phyloP scores from a whole-genome alignment of 2,329 filamentous ascomycete species.

The Colletotrichum sp. region DNA sequence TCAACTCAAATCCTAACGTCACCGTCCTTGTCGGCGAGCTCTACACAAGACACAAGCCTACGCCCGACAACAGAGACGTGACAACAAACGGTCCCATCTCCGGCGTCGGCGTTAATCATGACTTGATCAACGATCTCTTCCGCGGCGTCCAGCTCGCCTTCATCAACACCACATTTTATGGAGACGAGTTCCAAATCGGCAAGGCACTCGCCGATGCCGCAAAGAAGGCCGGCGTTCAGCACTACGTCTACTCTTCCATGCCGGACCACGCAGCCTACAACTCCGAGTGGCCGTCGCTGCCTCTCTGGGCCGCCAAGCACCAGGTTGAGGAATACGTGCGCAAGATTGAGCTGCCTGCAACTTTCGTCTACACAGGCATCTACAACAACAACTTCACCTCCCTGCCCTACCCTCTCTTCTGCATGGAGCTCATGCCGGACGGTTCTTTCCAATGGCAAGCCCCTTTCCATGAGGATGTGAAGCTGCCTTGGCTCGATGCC shows the following conservation, averaged over 20 bases:
- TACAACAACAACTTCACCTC: constrained; percentile 99
- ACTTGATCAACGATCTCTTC: constrained; percentile 80
- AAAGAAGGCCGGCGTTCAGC: constrained; percentile 81
- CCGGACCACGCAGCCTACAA: constrained; percentile 88
- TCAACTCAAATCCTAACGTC: constrained; percentile 79
- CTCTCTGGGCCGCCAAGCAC: constrained; percentile 92
- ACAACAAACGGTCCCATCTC: constrained; percentile 69
- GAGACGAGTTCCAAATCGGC: constrained; percentile 90
- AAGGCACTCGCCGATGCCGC: constrained; percentile 88
- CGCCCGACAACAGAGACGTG: constrained; percentile 63
- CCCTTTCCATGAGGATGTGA: constrained; percentile 88
- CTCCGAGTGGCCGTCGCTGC: constrained; percentile 78
- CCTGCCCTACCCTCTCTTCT: constrained; percentile 89
- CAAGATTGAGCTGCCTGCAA: constrained; percentile 81
- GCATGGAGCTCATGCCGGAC: constrained; percentile 86
- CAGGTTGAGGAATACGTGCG: constrained; percentile 91
- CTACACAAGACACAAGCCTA: constrained; percentile 59
- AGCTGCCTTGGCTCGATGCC: constrained; percentile 93
- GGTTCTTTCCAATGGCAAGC: constrained; percentile 92
- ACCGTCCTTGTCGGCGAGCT: constrained; percentile 69
- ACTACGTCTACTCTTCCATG: constrained; percentile 98
- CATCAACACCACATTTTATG: constrained; percentile 97
- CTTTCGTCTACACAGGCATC: constrained; percentile 94
- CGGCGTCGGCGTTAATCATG: constrained; percentile 72
- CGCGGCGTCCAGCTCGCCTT: constrained; percentile 86